Conservation (phyloP, 805 yeast species). For the Blastobotrys americana region DNA sequence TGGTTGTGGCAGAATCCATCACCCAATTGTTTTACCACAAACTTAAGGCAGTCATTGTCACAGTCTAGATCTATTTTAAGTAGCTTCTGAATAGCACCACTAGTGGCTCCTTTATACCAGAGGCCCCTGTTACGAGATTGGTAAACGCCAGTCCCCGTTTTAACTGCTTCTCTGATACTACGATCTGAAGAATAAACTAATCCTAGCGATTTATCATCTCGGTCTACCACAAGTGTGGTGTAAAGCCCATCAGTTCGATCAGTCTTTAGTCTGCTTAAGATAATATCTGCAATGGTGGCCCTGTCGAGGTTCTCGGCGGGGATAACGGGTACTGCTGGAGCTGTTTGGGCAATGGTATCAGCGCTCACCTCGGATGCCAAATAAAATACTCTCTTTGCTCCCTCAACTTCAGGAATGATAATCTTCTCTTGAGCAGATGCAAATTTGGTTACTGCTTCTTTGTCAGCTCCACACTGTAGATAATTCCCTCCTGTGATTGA, state of each 20-base stretch:
- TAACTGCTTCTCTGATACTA: constrained; percentile 75
- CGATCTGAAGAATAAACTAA: constrained; percentile 83
- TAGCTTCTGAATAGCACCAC: constrained; percentile 89
- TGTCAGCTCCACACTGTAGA: constrained; percentile 4
- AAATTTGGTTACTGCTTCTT: constrained; percentile 9
- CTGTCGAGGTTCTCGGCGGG: constrained; percentile 14
- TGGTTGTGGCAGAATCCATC: constrained; percentile 90
- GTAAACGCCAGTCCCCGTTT: constrained; percentile 80
- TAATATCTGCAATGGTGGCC: constrained; percentile 24
- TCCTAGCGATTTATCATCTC: constrained; percentile 68
- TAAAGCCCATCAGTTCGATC: constrained; percentile 83
- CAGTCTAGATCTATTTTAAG: constrained; percentile 70
- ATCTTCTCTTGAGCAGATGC: constrained; percentile 12
- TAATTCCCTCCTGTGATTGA: constrained; percentile 15
- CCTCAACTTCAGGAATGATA: constrained; percentile 15
- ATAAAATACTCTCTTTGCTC: constrained; percentile 18
- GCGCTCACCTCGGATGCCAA: constrained; percentile 10
- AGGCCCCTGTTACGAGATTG: constrained; percentile 84
- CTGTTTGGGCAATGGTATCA: constrained; percentile 8
- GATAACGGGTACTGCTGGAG: constrained; percentile 19
- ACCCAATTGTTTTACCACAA: constrained; percentile 78
- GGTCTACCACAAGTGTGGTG: constrained; percentile 74
- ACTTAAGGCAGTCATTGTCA: constrained; percentile 85
- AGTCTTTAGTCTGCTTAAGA: constrained; percentile 52
- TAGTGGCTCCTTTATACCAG: constrained; percentile 93